phyloP scores from a whole-genome alignment of 1,139 yeast species.

The Petasospora fabianii region DNA sequence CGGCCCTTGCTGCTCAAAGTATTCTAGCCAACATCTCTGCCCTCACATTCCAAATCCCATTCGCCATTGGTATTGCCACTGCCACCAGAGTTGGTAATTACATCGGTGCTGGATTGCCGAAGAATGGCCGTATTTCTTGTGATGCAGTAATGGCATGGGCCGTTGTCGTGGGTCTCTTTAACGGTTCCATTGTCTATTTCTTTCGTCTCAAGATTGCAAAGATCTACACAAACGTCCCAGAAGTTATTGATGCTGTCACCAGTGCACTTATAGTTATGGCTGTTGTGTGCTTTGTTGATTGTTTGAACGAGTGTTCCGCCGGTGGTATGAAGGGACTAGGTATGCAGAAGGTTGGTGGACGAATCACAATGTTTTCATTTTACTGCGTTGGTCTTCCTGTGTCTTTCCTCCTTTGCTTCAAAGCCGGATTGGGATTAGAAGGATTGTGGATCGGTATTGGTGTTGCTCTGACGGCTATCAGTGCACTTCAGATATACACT shows the following conservation, averaged over 20 bases:
- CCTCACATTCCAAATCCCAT: conserved; percentile 38
- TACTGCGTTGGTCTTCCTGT: conserved; percentile 72
- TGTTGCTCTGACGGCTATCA: conserved; percentile 66
- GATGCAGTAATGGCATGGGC: conserved; percentile 25
- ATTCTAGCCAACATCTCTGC: conserved; percentile 40
- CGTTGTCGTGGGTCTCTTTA: conserved; percentile 38
- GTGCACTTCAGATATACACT: conserved; percentile 49
- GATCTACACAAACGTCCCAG: conserved; percentile 67
- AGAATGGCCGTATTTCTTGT: conserved; percentile 24
- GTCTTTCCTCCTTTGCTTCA: conserved; percentile 60
- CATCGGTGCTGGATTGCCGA: conserved; percentile 34
- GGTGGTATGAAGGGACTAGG: conserved; percentile 89
- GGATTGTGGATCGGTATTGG: conserved; percentile 90
- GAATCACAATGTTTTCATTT: conserved; percentile 71
- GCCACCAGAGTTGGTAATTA: conserved; percentile 40
- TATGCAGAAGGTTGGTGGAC: conserved; percentile 78
- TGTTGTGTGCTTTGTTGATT: conserved; percentile 72
- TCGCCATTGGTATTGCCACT: conserved; percentile 38
- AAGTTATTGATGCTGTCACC: conserved; percentile 48
- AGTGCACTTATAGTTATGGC: conserved; percentile 66
- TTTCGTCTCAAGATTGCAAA: conserved; percentile 57
- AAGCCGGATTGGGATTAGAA: conserved; percentile 50
- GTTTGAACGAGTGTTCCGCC: conserved; percentile 75
- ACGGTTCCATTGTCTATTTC: conserved; percentile 50
- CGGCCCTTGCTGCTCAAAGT: conserved; percentile 41